Conservation (phyloP, 1,284 basidiomycete species). For the Malassezia vespertilionis region DNA sequence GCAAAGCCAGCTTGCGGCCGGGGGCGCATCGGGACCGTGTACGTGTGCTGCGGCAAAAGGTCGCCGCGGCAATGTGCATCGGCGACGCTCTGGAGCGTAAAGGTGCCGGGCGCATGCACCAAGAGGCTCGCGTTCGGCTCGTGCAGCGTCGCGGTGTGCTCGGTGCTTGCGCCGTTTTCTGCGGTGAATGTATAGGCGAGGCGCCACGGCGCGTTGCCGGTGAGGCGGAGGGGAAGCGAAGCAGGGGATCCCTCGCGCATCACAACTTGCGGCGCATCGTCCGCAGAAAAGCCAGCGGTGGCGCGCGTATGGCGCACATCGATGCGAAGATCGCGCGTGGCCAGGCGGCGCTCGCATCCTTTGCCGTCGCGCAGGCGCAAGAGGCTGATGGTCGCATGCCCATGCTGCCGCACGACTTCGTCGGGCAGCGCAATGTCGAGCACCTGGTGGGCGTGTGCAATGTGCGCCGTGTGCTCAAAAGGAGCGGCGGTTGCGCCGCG, state of each 20-base stretch:
- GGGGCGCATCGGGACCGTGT: constrained; percentile 63
- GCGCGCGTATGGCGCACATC: constrained; percentile 80
- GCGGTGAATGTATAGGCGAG: constrained; percentile 59
- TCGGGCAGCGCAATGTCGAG: constrained; percentile 47
- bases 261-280: constrained; percentile 49
- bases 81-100: constrained; percentile 62
- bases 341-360: constrained; percentile 68
- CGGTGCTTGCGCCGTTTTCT: constrained; percentile 20
- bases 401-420: constrained; percentile 59
- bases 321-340: constrained; percentile 68
- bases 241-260: constrained; percentile 68
- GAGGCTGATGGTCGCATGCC: constrained; percentile 67
- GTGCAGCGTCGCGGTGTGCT: constrained; percentile 52
- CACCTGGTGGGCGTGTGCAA: constrained; percentile 31
- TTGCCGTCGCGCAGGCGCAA: constrained; percentile 77
- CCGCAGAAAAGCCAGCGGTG: constrained; percentile 63
- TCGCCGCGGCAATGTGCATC: constrained; percentile 75
- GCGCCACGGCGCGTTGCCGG: constrained; percentile 50
- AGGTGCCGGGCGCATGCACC: constrained; percentile 62
- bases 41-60: constrained; percentile 59
- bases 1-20: constrained; percentile 53
- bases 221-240: constrained; percentile 42
- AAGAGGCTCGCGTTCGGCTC: constrained; percentile 62
- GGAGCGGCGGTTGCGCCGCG: constrained; percentile 21
- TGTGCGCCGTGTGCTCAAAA: constrained; percentile 26